A percentile compares a stretch with the other conserved stretches of the same genome.
phyloP scores from a whole-genome alignment of 2,329 filamentous ascomycete genomes.

The Penicillium occitanis region DNA sequence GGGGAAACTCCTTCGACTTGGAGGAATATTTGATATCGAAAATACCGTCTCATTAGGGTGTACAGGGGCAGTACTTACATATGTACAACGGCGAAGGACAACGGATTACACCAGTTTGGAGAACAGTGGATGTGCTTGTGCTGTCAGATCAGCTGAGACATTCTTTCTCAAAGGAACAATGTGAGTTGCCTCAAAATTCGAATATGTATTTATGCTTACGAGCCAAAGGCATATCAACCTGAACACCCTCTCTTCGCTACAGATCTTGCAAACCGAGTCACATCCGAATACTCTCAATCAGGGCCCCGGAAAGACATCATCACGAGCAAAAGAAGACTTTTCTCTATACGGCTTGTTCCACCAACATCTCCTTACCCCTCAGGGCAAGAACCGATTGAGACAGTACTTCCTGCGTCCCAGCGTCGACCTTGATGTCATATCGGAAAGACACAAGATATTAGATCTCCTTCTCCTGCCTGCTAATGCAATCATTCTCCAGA shows the following conservation, averaged over 20 bases:
- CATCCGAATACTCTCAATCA: conserved; percentile 80
- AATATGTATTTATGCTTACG: neutral
- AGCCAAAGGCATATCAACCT: conserved; percentile 72
- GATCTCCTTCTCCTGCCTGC: conserved; percentile 64
- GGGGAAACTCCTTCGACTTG: conserved; percentile 66
- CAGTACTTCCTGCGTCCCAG: conserved; percentile 80
- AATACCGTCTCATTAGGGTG: conserved; percentile 76
- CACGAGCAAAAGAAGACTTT: conserved; percentile 72
- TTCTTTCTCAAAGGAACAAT: conserved; percentile 67
- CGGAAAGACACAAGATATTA: conserved; percentile 69
- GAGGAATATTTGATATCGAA: conserved; percentile 70
- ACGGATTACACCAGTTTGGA: conserved; percentile 64
- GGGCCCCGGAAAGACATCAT: conserved; percentile 61
- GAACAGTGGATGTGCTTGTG: conserved; percentile 56
- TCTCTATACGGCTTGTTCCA: conserved; percentile 84
- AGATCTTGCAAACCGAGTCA: conserved; percentile 78
- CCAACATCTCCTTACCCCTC: conserved; percentile 70
- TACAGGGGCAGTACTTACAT: conserved; percentile 79
- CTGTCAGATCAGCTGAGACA: conserved; percentile 67
- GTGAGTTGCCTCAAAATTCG: conserved; percentile 39
- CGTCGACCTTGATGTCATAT: conserved; percentile 65
- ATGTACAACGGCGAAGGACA: conserved; percentile 68
- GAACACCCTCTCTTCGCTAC: conserved; percentile 77
- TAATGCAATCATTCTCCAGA: conserved; percentile 59
- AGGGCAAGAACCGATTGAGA: conserved; percentile 73